Evolutionary conservation across 352 stramenopile species (phyloP).

Genomic region (Plasmopara viticola): DNA sequence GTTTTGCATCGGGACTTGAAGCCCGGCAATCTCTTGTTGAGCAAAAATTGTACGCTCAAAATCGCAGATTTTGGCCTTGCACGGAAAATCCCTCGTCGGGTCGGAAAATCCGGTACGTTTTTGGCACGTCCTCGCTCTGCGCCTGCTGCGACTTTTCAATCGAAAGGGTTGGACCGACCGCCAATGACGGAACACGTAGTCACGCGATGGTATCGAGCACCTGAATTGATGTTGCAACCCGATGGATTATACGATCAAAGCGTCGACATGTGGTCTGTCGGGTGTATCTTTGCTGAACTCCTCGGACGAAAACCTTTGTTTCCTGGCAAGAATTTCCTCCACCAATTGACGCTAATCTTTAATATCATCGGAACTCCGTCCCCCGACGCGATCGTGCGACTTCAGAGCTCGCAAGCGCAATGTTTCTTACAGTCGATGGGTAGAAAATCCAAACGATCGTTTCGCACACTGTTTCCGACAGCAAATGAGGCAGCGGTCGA

Average conservation of each 20-base stretch:
- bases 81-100: slow-evolving; percentile 38
- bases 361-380: slow-evolving; percentile 62
- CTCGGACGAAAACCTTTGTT: slow-evolving; percentile 69
- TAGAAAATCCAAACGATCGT: slow-evolving; percentile 48
- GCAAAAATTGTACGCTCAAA: slow-evolving; percentile 73
- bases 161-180: slow-evolving; percentile 20
- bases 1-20: slow-evolving; percentile 82
- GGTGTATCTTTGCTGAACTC: slow-evolving; percentile 80
- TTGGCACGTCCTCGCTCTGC: slow-evolving; percentile 44
- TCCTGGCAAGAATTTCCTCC: slow-evolving; percentile 73
- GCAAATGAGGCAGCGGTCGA: slow-evolving; percentile 52
- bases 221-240: slow-evolving; percentile 88
- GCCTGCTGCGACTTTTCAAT: slow-evolving; percentile 21
- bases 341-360: slow-evolving; percentile 76
- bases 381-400: slow-evolving; percentile 32
- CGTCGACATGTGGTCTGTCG: slow-evolving; percentile 90
- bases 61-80: slow-evolving; percentile 77
- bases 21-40: slow-evolving; percentile 74
- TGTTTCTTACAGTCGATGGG: slow-evolving; percentile 60
- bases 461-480: slow-evolving; percentile 43
- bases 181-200: slow-evolving; percentile 84
- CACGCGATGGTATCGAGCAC: slow-evolving; percentile 87
- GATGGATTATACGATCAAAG: slow-evolving; percentile 83
- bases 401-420: slow-evolving; percentile 72
- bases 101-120: slow-evolving; percentile 1